Evolutionary conservation across 163 green algal genomes (phyloP), one percentile per base, ranked within the genome.

Genomic region (Chlamydomonas reinhardtii): DNA sequence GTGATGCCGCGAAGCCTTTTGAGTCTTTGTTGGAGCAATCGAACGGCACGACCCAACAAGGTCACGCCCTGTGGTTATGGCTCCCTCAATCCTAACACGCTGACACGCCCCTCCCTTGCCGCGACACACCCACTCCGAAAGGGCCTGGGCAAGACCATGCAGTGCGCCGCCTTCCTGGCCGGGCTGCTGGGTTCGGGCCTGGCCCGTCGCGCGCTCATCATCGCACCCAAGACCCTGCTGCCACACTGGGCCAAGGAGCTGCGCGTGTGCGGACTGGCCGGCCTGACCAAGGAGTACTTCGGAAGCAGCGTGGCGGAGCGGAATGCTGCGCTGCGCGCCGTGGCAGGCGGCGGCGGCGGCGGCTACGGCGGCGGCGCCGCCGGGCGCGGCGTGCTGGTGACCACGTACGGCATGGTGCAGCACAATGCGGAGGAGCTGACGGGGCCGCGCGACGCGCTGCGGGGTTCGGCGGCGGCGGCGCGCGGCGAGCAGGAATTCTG

Each of bases 331-430:
- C 79, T 94, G 85, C 75, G 79, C 0, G 61, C 61, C 11, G 91
- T 94, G 31, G 48, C 89, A 20, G 22, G 61, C 39, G 54, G 70
- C 9, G 34, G 61, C 9, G 48, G 48, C 48, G 48, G 48, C 48
- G 48, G 48, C 48, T 17, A 19, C 48, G 48, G 48, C 48, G 48
- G 48, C 48, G 48, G 48, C 48, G 48, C 48, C 48, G 11, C 48
- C 48, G 48, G 48, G 6, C 48, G 48, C 0, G 97, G 97, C 64
- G 91, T 99, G 34, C 89, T 99, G 76, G 91, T 99, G 61, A 98
- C 97, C 19, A 99, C 97, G 2, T 99, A 99, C 88, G 84, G 97
- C 66, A 99, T 99, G 96, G 92, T 99, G 81, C 90, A 94, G 86
- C 94, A 98, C 92, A 98, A 99, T 78, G 83, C 90, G 0, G 84